Evolutionary conservation across 345 rosid genomes (phyloP).

Genomic region (Salix udensis): DNA sequence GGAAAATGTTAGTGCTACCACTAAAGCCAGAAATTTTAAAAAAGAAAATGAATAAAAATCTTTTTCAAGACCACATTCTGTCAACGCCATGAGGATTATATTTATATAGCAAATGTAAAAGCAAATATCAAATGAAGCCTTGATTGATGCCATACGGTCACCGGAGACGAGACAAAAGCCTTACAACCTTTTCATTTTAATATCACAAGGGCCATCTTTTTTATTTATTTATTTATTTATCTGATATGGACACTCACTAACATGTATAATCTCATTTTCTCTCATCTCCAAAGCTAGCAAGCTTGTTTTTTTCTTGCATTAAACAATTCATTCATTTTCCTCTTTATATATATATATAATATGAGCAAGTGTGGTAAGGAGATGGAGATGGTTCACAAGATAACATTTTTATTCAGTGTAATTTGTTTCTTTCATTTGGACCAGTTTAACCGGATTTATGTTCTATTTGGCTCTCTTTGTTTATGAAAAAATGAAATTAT

Average conservation of each 20-base stretch:
- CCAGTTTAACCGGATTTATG: neutral
- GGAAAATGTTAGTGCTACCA: too few relatives aligned
- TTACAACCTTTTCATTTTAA: slow-evolving; percentile 14
- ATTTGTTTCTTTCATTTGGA: slow-evolving; percentile 9
- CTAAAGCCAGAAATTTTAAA: too few relatives aligned
- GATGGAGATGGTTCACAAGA: slow-evolving; percentile 15
- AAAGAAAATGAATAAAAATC: slow-evolving; percentile 13
- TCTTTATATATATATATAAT: too few relatives aligned
- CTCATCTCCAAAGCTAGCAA: slow-evolving; percentile 40
- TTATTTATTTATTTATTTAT: slow-evolving; percentile 18
- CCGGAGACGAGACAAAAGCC: slow-evolving; percentile 50
- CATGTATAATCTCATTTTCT: slow-evolving; percentile 26
- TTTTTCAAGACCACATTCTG: slow-evolving; percentile 24
- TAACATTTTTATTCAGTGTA: neutral
- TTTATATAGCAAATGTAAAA: slow-evolving; percentile 2
- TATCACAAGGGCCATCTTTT: slow-evolving; percentile 11
- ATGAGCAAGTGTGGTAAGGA: slow-evolving; percentile 12
- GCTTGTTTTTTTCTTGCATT: slow-evolving; percentile 27
- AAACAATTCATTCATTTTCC: slow-evolving; percentile 17
- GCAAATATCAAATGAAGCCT: slow-evolving; percentile 36
- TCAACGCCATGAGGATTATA: slow-evolving; percentile 27
- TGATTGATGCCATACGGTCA: slow-evolving; percentile 32
- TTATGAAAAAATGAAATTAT: too few relatives aligned
- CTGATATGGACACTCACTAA: slow-evolving; percentile 58
- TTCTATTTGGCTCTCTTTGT: neutral